Evolutionary conservation across 768 basidiomycete species (phyloP).

Genomic region (Vararia minispora): DNA sequence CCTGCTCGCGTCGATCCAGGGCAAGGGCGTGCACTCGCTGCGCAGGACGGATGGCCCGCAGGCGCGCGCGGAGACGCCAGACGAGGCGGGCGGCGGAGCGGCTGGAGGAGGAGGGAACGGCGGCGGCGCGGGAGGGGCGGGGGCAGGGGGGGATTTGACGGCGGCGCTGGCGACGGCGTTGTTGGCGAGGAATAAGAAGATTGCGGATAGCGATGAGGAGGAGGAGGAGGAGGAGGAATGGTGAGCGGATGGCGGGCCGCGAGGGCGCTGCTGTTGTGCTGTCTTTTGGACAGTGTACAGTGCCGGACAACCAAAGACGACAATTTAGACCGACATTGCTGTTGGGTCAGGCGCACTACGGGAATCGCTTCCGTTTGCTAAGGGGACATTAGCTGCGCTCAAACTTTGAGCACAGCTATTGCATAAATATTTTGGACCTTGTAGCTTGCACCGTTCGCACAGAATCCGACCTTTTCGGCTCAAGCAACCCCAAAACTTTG

Average conservation of each 20-base stretch:
- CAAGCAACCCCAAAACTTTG: too few relatives aligned
- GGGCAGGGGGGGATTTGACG: constrained; percentile 65
- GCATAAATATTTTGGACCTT: too few relatives aligned
- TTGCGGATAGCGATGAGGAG: constrained; percentile 57
- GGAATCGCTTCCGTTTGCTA: too few relatives aligned
- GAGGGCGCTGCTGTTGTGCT: neutral
- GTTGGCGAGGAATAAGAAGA: constrained; percentile 71
- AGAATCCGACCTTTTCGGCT: too few relatives aligned
- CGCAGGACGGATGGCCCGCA: constrained; percentile 38
- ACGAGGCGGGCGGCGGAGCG: constrained; percentile 24
- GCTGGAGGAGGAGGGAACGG: constrained; percentile 50
- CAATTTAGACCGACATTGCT: too few relatives aligned
- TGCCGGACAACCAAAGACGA: too few relatives aligned
- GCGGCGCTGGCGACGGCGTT: constrained; percentile 77
- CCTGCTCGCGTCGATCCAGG: constrained; percentile 73
- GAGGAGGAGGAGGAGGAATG: constrained; percentile 24
- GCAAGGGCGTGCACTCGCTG: constrained; percentile 62
- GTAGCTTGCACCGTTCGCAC: too few relatives aligned
- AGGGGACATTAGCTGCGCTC: too few relatives aligned
- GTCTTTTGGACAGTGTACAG: too few relatives aligned
- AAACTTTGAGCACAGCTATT: too few relatives aligned
- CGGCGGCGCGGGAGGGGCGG: constrained; percentile 23
- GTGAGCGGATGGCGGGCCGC: constrained; percentile 25
- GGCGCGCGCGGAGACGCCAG: constrained; percentile 21
- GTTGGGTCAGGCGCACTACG: too few relatives aligned